Evolutionary conservation across 208 protist species (phyloP).

Genomic region (Porcisia deanei): DNA sequence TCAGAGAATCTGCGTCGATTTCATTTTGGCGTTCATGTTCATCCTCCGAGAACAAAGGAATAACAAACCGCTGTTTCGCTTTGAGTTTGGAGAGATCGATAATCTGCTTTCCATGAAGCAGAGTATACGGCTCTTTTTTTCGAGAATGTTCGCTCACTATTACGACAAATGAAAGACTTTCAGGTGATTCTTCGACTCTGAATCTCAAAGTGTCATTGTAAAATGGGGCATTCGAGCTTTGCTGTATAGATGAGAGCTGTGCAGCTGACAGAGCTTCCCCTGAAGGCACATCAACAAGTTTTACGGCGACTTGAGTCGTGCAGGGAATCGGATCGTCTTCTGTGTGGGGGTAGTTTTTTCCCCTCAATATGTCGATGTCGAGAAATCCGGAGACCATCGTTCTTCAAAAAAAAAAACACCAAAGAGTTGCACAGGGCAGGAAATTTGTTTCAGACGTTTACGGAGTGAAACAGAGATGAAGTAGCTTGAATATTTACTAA

Average conservation of each 20-base stretch:
- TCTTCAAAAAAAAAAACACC: not conserved
- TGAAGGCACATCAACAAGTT: conserved; percentile 18
- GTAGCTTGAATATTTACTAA: not conserved
- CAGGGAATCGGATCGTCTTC: conserved; percentile 69
- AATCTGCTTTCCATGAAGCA: conserved; percentile 36
- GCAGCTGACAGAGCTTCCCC: conserved; percentile 13
- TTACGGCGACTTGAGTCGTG: conserved; percentile 38
- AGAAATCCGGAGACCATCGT: conserved; percentile 7
- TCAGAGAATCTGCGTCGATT: conserved; percentile 9
- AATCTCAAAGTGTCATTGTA: conserved; percentile 51
- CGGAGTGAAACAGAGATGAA: not conserved
- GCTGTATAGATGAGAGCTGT: conserved; percentile 43
- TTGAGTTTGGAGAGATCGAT: conserved; percentile 18
- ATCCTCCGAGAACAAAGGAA: conserved; percentile 32
- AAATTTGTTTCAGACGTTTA: not conserved
- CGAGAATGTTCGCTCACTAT: conserved; percentile 46
- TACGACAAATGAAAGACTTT: conserved; percentile 24
- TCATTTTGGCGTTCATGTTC: conserved; percentile 12
- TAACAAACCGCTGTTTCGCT: conserved; percentile 35
- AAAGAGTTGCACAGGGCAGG: too few relatives aligned
- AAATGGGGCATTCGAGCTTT: conserved; percentile 63
- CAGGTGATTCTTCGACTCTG: conserved; percentile 26
- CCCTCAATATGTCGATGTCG: conserved; percentile 57
- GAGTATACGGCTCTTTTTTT: conserved; percentile 21
- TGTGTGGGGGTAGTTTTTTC: conserved; percentile 52